Base-by-base conservation (phyloP, 2,329 filamentous ascomycete species). In the Arthrobotrys conoides region DNA sequence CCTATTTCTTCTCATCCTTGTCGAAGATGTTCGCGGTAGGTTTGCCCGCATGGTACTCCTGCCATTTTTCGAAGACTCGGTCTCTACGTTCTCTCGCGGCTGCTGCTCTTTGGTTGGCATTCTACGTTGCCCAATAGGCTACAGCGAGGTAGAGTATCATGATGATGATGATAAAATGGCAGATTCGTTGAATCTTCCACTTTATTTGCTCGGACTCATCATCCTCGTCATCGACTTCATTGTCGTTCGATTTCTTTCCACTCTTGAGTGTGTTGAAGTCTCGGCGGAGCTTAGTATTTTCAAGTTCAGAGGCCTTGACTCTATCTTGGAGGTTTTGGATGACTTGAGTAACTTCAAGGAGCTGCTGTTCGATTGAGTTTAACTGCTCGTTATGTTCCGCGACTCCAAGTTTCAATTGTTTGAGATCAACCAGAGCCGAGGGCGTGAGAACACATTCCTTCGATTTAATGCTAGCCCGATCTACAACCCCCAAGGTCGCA, bases 341-440 rank as follows among this genome's bases (percentile, higher is more conserved):
- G n/a, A 27, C 48, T 3, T 53, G 9, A 5, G 46, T 9, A 33
- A 65, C n/a, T 2, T 65, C 9, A 10, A 33, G 18, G 1, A 57
- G 20, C 8, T 27, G 20, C 6, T 27, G 1, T 9, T 65, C 57
- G 4, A 22, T 27, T 9, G 22, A 12, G 0, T 9, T 12, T 3
- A 65, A 0, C 10, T 51, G 16, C 2, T 71, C 14, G 14, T 65
- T 33, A 1, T 57, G 16, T 12, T 55, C 27, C 6, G 3, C 3
- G 1, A 38, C 14, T n/a, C 36, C 20, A 5, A 51, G 46, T 20
- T 71, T 64, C 16, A 55, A 22, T 27, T 64, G 69, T 22, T 71
- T 6, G 18, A 55, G 20, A 0, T 71, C 55, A 16, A 61, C 41
- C 2, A 53, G 18, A 2, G 51, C 51, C 0, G 55, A 57, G 9